Base-by-base conservation (phyloP, 2,329 filamentous ascomycete genomes). In the Ceratocystis cubensis region DNA sequence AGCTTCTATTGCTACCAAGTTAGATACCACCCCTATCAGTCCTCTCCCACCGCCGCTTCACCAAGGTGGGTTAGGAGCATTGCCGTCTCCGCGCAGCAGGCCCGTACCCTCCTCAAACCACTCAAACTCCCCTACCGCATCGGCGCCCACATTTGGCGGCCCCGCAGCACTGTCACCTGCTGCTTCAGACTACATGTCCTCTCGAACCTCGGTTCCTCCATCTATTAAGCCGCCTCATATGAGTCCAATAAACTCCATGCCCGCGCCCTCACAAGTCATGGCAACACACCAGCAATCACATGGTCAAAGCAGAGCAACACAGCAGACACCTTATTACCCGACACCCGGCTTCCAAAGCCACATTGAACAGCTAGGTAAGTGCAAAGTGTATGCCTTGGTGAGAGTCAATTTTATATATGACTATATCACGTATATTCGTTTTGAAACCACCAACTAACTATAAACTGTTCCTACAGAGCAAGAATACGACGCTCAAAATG, bases 351-450 rank as follows among this genome's bases (percentile, higher is more conserved):
- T 96, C 77, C 91, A 95, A 74, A 94, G 89, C 75, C 93, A 96
- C 76, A 92, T 95, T 77, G 89, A 95, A 76, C 91, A 96, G 81
- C 85, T 97, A 76, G 93, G 93, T 88, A 91, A 89, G 91, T 81
- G 37, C 37, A 41, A 91, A 89, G 91, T 81, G 13, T 10, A 41
- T 41, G 10, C 10, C 10, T 13, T 41, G 37, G 1, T 41, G 37
- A 41, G 37, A 41, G 37, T 15, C 37, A 41, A 41, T 41, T 15
- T 41, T 13, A 2, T 1, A 2, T 1, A 15, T 41, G 10, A 15
- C 37, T 13, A 41, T 48, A 17, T 48, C 5, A 48, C 15, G 46
- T 4, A 8, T 20, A 6, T 20, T 22, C 10, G 46, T 4, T 84
- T 75, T 85, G 81, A 82, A 61, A 81, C 85, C 81, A 82, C 84